Evolutionary conservation across 495 filamentous ascomycete species (phyloP), one percentile per base, ranked within the genome.

Genomic region (Podospora pseudopauciseta): DNA sequence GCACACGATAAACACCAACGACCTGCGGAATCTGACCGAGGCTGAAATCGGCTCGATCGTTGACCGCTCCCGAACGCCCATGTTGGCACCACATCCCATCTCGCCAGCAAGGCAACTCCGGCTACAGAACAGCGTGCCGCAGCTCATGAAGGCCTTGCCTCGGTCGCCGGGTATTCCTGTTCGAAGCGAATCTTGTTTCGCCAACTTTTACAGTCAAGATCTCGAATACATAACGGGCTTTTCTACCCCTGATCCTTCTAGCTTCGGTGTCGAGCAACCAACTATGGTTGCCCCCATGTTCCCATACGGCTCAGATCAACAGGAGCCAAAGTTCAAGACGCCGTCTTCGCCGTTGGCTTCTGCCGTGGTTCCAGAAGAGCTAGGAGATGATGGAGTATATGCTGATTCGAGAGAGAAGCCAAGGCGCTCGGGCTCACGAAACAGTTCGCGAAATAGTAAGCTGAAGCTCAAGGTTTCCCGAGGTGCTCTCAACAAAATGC

Each of bases 121-220:
- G 65, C 73, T 83, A 63, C 83, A 83, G 68, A 81, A 82, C 68
- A 85, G 83, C 66, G 75, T 84, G 28, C 81, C 83, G 57, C 79
- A 80, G 67, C 72, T 85, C 54, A 84, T 85, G 81, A 84, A 85
- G 67, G 77, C 80, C 32, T 68, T 84, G 30, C 83, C 82, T n/a
- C 74, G 80, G 23, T 49, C 84, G 32, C 79, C 81, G 19, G 72
- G 73, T 64, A 60, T 59, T 20, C 57, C 68, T 5, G 56, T 39
- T 28, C 61, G 67, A 39, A 74, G 66, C 58, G 68, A 69, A 27
- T 62, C 57, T 11, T 69, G 39, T 5, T 18, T 65, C 63, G 53
- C 32, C 58, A 63, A 59, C 18, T 13, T 53, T 19, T 65, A 56
- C 1, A 15, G 13, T 20, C 49, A 63, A 11, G 65, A 39, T 28